Evolutionary conservation across 2,329 filamentous ascomycete genomes (phyloP), one percentile per base, ranked within the genome.

Genomic region (Chalaropsis thielavioides): DNA sequence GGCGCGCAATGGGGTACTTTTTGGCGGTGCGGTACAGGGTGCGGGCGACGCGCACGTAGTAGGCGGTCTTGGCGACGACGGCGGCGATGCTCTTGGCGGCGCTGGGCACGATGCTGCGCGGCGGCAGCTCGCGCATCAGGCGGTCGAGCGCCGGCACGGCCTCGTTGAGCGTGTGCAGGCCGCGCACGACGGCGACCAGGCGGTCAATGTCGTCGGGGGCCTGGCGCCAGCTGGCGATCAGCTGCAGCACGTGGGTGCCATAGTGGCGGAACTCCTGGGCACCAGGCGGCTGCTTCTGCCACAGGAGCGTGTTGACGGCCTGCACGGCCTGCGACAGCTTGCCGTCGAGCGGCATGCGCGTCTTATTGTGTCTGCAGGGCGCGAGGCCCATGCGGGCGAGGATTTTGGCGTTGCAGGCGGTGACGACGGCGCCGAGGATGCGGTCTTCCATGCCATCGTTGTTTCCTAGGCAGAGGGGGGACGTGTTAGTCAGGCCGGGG

Each of bases 11-110:
- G 0, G 70, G 68, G 10, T 68, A 70, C 8, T 71, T 71, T 62
- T 70, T 73, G 0, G 75, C 74, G 2, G 67, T 69, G 1, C 71
- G 70, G 64, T 71, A 71, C 71, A 51, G 71, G 70, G 65, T 66
- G 22, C 65, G 65, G 27, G 65, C 65, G 49, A 66, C 56, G 19
- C 51, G 65, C 22, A 66, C 65, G 35, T 66, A 66, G 43, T 66
- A 66, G 31, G 65, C 65, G 0, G 65, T 66, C 56, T 66, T 66
- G 38, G 61, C 59, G 17, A 66, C 65, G 5, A 66, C 62, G 24
- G 65, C 61, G 40, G 56, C 54, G 24, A 66, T 66, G 58, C 65
- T 66, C 51, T 64, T 64, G 58, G 61, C 65, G 60, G 65, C 65
- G 10, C 61, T 63, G 22, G 61, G 65, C 15, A 66, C 65, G 19